Conservation (phyloP, 768 basidiomycete species). For the Lactarius hengduanensis region DNA sequence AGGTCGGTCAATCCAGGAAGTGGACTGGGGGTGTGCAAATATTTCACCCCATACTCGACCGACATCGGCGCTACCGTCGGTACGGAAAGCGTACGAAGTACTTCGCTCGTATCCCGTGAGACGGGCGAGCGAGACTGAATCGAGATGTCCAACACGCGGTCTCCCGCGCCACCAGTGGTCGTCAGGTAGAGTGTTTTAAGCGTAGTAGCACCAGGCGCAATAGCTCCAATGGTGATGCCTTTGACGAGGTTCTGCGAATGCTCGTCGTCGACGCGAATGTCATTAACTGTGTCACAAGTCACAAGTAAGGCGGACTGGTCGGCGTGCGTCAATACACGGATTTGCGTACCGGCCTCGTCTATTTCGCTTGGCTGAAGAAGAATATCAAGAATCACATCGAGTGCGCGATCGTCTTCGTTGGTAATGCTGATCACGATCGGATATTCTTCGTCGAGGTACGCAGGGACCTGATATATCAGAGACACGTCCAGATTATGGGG, state of each 20-base stretch:
- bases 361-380: constrained; percentile 79
- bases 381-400: constrained; percentile 70
- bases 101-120: constrained; percentile 49
- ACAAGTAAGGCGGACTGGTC: neutral
- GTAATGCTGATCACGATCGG: constrained; percentile 67
- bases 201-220: constrained; percentile 56
- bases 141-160: constrained; percentile 78
- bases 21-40: constrained; percentile 44
- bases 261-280: constrained; percentile 59
- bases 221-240: constrained; percentile 61
- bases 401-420: constrained; percentile 66
- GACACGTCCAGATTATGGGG: constrained; percentile 57
- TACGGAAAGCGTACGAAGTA: constrained; percentile 62
- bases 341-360: constrained; percentile 58
- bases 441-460: constrained; percentile 79
- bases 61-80: constrained; percentile 64
- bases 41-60: constrained; percentile 52
- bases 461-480: constrained; percentile 61
- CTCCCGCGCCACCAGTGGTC: constrained; percentile 61
- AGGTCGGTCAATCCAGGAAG: constrained; percentile 54
- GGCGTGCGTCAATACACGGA: constrained; percentile 1
- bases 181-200: constrained; percentile 63
- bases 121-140: constrained; percentile 54
- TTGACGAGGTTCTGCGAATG: constrained; percentile 73
- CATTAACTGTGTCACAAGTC: constrained; percentile 46